Evolutionary conservation across 805 yeast species (phyloP), one percentile per base, ranked within the genome.

Genomic region (Tetrapisispora iriomotensis): DNA sequence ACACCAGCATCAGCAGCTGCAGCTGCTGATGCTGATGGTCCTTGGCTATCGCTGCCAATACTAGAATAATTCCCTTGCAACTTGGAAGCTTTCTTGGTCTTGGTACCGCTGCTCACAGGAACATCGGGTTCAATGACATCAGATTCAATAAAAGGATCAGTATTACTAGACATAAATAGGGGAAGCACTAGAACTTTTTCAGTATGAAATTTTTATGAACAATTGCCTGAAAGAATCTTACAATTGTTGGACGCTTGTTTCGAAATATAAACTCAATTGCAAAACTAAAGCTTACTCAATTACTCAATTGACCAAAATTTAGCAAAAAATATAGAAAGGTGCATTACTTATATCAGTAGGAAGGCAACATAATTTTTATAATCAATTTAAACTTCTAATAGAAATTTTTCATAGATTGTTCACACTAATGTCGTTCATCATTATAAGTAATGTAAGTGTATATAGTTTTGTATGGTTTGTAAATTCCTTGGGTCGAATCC

Each of bases 301-400:
- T 12, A 26, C 5, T 9, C 13, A 10, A 25, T 21, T 15, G 12
- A 21, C 10, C 13, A 7, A 24, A 10, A 27, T 12, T 6, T 27
- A 9, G 24, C 29, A 18, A 27, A 33, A 33, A 31, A 39, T 41
- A 42, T 13, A 36, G 20, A 45, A 37, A 37, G 35, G 14, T 18
- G 24, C 36, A 34, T 6, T 4, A 21, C 14, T 35, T 35, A 35
- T 20, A 27, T 60, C 65, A 61, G 65, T 58, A 60, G 65, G 65
- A 61, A 61, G 64, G 65, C 65, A 61, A 60, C 65, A 60, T 54
- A 51, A 47, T 58, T 53, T 58, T 61, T 57, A 49, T 58, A 60
- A 60, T 58, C 62, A 49, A 46, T 49, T 33, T 43, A 40, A 43
- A 41, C 37, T 41, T 29, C 48, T 23, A 18, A 8, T 19, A 21